Conservation (phyloP, 2,329 filamentous ascomycete genomes). For the Bipolaris sorokiniana region DNA sequence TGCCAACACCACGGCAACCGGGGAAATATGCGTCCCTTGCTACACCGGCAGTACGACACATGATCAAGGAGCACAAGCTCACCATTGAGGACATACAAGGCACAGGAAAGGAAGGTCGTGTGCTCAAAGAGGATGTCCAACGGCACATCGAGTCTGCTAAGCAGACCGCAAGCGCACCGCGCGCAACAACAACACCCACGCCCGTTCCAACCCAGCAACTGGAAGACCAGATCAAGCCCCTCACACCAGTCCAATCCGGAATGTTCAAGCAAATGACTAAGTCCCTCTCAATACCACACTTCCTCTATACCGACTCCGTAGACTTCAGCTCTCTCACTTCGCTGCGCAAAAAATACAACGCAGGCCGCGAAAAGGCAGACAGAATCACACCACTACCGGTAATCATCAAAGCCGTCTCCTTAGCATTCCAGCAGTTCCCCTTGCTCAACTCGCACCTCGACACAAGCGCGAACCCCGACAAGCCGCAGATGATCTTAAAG, state of each 20-base stretch:
- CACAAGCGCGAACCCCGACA: slow-evolving; percentile 60
- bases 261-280: slow-evolving; percentile 99
- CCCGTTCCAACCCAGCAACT: slow-evolving; percentile 29
- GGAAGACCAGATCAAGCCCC: slow-evolving; percentile 69
- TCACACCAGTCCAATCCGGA: slow-evolving; percentile 81
- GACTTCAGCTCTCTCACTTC: slow-evolving; percentile 77
- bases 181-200: slow-evolving; percentile 41
- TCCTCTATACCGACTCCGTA: slow-evolving; percentile 90
- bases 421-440: slow-evolving; percentile 81
- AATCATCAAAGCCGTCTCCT: slow-evolving; percentile 91
- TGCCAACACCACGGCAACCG: slow-evolving; percentile 44
- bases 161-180: slow-evolving; percentile 30
- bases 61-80: slow-evolving; percentile 79
- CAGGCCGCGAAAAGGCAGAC: slow-evolving; percentile 43
- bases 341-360: slow-evolving; percentile 77
- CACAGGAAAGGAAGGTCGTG: slow-evolving; percentile 87
- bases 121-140: slow-evolving; percentile 89
- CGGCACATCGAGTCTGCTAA: slow-evolving; percentile 30
- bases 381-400: slow-evolving; percentile 90
- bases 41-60: slow-evolving; percentile 88
- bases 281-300: slow-evolving; percentile 89
- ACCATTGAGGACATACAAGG: slow-evolving; percentile 80
- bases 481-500: slow-evolving; percentile 78
- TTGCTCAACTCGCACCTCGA: slow-evolving; percentile 88
- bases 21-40: slow-evolving; percentile 77